Evolutionary conservation across 2,329 filamentous ascomycete genomes (phyloP), one percentile per base, ranked within the genome.

Genomic region (Trichophaea hybrida): DNA sequence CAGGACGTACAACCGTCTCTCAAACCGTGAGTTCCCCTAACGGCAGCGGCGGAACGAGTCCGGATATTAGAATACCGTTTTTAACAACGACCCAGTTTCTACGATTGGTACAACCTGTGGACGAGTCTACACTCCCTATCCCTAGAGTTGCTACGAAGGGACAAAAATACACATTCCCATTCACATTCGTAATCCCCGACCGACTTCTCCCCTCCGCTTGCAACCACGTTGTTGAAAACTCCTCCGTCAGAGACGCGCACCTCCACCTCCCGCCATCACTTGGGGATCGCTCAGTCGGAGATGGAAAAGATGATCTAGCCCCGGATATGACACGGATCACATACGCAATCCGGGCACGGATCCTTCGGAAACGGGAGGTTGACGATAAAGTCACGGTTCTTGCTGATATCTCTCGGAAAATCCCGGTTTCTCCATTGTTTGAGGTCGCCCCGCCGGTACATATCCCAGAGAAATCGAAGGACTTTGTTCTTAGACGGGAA

Each of bases 131-230:
- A n/a, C 77, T 82, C 59, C 81, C 82, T 0, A 73, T 74, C 37
- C 75, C 79, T 40, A 74, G 77, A 32, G 72, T 81, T 4, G 71
- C 82, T 2, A 73, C 77, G 66, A 75, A 77, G n/a, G 78, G 77
- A 10, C 74, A 73, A 61, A 74, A 72, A 8, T 84, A 84, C 69
- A 74, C 70, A 6, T 80, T 84, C 60, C 78, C 80, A 1, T 85
- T 85, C 69, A 76, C 76, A 32, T 85, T 85, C 67, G 79, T 80
- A 58, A 74, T 85, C 1, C 82, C 82, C 0, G 73, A 78, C 37
- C 76, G 77, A 15, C 72, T 85, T 3, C 75, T 85, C 0, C 80
- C 80, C 5, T 76, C 77, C 62, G 71, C 78, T 50, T 85, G 82
- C 71, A 73, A 72, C 15, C 82, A 85, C 70, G 66, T 69, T 43